Base-by-base conservation (phyloP, 768 basidiomycete genomes). In the Tylopilus sp. region DNA sequence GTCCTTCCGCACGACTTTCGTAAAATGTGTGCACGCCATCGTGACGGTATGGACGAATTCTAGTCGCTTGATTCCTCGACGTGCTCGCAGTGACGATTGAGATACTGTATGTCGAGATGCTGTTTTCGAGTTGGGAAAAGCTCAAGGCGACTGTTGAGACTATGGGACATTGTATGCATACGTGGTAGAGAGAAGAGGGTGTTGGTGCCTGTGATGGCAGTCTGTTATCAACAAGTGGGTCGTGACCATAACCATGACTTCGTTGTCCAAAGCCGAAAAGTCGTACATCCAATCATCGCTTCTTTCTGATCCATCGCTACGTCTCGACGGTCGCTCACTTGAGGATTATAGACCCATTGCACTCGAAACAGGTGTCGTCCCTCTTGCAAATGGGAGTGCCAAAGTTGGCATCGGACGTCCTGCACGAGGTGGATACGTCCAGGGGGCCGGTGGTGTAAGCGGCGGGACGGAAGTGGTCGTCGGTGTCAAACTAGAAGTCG, bases 341-440 rank as follows among this genome's bases (percentile, higher is more conserved):
- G 67, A 75, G 31, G 85, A 88, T 56, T 93, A 79, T 59, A 77
- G 92, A 25, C 69, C 78, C 0, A 76, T 94, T 20, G 73, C 80
- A 8, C 79, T 95, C 25, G 85, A 90, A 69, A 89, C 88, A 0
- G 88, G 86, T 20, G 78, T 88, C 2, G 82, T 83, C 15, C 88
- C 90, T 6, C 77, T 91, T 6, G 86, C 91, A 18, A 92, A 94
- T 53, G 92, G 92, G 6, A 92, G 90, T 55, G 89, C 89, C 6
- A 78, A 80, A 21, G 71, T 92, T 8, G 80, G 74, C 56, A 79
- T 93, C n/a, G 91, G 90, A 71, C 52, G 70, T 76, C 22, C 72
- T 73, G 80, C 79, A 6, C 82, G 80, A 2, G 82, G 82, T 0
- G 91, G 90, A 0, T 83, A 90, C 57, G 72, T 91, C 6, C 70